phyloP scores from a whole-genome alignment of 768 basidiomycete genomes.

The Mycena albidolilacea region DNA sequence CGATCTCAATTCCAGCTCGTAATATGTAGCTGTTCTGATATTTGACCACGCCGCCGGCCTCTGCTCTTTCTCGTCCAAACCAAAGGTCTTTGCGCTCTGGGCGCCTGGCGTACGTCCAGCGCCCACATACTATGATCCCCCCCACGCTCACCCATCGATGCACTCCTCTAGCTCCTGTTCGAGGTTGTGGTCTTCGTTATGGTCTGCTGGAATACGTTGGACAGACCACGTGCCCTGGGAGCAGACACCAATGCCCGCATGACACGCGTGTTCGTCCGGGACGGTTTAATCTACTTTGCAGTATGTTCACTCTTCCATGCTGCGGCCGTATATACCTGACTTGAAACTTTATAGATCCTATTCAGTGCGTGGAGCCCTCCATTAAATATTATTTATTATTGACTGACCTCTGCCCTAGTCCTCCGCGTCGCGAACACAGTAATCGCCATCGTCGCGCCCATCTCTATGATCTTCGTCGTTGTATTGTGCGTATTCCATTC shows the following conservation, averaged over 20 bases:
- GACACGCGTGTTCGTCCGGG: slow-evolving; percentile 12
- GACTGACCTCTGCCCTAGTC: neutral
- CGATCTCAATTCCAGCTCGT: no score
- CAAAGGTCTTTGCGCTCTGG: slow-evolving; percentile 47
- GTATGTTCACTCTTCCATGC: neutral
- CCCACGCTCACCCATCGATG: neutral
- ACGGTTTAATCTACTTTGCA: slow-evolving; percentile 24
- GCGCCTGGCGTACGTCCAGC: slow-evolving; percentile 44
- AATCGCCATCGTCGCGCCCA: slow-evolving; percentile 19
- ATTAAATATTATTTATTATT: neutral
- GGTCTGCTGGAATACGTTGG: slow-evolving; percentile 48
- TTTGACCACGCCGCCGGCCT: slow-evolving; percentile 33
- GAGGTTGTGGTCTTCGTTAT: slow-evolving; percentile 49
- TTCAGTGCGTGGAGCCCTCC: neutral
- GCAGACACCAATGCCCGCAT: slow-evolving; percentile 4
- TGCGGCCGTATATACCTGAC: neutral
- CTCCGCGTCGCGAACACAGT: slow-evolving; percentile 27
- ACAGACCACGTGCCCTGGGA: slow-evolving; percentile 38
- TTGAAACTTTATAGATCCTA: neutral
- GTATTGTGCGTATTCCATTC: slow-evolving; percentile 21
- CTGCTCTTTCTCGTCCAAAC: slow-evolving; percentile 42
- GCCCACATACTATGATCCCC: neutral
- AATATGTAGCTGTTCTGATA: slow-evolving; percentile 1
- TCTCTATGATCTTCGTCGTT: slow-evolving; percentile 21
- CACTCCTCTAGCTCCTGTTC: slow-evolving; percentile 44